phyloP scores from a whole-genome alignment of 306 rosid species.

The Quercus bicolor region DNA sequence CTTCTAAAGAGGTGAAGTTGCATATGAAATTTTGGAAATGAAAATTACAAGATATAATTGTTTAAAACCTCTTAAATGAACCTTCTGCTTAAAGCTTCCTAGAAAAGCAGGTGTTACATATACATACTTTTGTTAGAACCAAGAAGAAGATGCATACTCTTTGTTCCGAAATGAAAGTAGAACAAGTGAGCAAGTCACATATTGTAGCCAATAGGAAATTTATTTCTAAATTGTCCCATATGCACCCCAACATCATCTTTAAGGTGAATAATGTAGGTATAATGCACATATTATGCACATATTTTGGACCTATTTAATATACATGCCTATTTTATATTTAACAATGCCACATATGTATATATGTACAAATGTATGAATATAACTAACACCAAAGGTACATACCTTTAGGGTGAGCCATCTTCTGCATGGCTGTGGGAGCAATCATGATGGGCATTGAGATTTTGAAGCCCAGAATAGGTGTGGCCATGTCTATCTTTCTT shows the following conservation, averaged over 20 bases:
- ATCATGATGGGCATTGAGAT: too few species aligned
- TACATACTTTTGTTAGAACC: too few species aligned
- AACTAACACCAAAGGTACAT: too few species aligned
- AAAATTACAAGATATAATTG: neutral
- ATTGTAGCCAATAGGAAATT: neutral
- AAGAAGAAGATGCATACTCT: neutral
- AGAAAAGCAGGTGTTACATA: neutral
- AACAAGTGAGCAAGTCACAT: neutral
- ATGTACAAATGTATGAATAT: too few species aligned
- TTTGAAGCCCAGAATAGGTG: too few species aligned
- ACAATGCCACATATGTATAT: too few species aligned
- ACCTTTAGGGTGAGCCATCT: too few species aligned
- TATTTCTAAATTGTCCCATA: neutral
- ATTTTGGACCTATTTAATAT: too few species aligned
- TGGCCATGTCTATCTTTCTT: too few species aligned
- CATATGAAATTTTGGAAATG: neutral
- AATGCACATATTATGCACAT: too few species aligned
- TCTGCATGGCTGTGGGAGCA: too few species aligned
- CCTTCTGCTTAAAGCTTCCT: neutral
- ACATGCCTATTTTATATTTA: too few species aligned
- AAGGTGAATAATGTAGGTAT: neutral
- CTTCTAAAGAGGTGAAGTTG: neutral
- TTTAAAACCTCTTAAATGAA: neutral
- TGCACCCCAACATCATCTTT: neutral
- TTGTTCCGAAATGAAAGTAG: neutral